Conservation (phyloP, 2,329 filamentous ascomycete species). For the Trichoderma simmonsii region DNA sequence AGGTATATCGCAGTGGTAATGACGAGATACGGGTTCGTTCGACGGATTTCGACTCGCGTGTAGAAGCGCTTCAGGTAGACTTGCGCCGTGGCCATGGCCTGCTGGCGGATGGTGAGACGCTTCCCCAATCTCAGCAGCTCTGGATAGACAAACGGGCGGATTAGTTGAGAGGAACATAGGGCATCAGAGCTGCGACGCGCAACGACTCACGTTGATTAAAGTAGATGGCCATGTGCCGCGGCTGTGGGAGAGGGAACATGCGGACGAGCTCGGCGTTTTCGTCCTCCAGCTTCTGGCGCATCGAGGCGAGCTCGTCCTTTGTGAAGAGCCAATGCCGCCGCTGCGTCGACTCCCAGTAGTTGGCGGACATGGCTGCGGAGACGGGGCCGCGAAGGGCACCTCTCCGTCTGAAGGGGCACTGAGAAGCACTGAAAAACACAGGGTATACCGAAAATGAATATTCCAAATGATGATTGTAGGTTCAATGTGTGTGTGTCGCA, state of each 20-base stretch:
- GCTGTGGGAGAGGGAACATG: constrained; percentile 78
- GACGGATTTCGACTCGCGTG: constrained; percentile 81
- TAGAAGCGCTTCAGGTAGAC: constrained; percentile 95
- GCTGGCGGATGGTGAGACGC: constrained; percentile 80
- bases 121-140: constrained; percentile 81
- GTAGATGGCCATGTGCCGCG: constrained; percentile 81
- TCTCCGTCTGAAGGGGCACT: background rate
- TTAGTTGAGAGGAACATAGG: background rate
- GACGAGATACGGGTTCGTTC: constrained; percentile 89
- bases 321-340: constrained; percentile 87
- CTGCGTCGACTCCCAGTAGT: constrained; percentile 96
- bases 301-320: constrained; percentile 71
- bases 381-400: constrained; percentile 14
- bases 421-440: background rate
- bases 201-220: constrained; percentile 76
- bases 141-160: constrained; percentile 33
- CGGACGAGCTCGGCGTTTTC: constrained; percentile 70
- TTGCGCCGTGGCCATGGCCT: constrained; percentile 90
- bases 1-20: constrained; percentile 92
- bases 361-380: constrained; percentile 70
- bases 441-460: background rate
- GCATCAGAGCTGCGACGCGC: background rate
- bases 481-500: background rate
- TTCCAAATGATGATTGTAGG: background rate
- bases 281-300: constrained; percentile 74